Evolutionary conservation across 2,329 filamentous ascomycete genomes (phyloP), one percentile per base, ranked within the genome.

Genomic region (Colletotrichum acutatum): DNA sequence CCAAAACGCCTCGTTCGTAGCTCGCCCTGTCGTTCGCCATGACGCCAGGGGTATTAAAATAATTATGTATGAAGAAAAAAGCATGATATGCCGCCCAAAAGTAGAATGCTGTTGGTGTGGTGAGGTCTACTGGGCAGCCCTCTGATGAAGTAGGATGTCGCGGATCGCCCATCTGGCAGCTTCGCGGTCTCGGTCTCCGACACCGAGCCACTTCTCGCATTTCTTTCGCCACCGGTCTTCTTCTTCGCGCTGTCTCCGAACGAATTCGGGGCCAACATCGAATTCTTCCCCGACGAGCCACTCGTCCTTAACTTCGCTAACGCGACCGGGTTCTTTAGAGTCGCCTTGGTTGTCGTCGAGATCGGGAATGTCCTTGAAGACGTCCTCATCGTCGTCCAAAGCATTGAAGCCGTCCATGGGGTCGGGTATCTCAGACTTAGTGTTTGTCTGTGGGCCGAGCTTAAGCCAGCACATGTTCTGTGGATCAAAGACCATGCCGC

Each of bases 401-500:
- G 91, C 93, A 69, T 94, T 90, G 72, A 92, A 90, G 0, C 88
- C 88, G 75, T 92, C 90, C 83, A 92, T 86, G 2, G 88, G 85
- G 77, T 92, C 90, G 56, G 86, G 85, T 11, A 83, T 81, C 22
- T 90, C 86, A 1, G 86, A 84, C 71, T 84, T 86, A 54, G 82
- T 78, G 63, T 85, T 85, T n/a, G 81, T 81, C 34, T 87, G 80
- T 22, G 85, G 82, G 59, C 88, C 86, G 74, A 97, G 86, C 82
- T 98, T 98, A 69, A 98, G 88, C 97, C 97, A 99, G 81, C 95
- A 97, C 96, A 99, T 98, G 77, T 94, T 94, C 75, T 95, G 92
- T 4, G 97, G 97, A 80, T 99, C 97, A 81, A 98, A 99, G 11
- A 98, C 93, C 97, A 99, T 99, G 77, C 95, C 95, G n/a, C 95